Evolutionary conservation across 2,329 filamentous ascomycete species (phyloP).

Genomic region (Aspergillus vadensis): DNA sequence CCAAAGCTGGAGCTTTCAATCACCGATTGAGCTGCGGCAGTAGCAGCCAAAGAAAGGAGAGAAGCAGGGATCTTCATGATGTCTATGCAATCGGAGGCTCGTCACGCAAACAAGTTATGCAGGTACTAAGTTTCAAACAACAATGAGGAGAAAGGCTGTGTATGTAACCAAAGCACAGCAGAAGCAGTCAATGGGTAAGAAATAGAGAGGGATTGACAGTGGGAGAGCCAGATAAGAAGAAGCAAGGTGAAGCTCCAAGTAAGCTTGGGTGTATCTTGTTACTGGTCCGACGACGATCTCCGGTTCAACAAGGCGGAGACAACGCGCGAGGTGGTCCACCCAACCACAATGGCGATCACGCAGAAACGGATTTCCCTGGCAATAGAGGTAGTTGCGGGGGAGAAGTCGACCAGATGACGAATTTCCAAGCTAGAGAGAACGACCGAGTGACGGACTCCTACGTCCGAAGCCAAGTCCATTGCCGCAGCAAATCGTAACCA

Average conservation of each 20-base stretch:
- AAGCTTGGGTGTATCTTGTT: slow-evolving; percentile 10
- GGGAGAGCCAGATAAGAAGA: neutral
- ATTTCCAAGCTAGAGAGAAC: slow-evolving; percentile 48
- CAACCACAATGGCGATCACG: slow-evolving; percentile 53
- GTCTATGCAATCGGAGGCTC: slow-evolving; percentile 20
- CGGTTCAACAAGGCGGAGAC: slow-evolving; percentile 36
- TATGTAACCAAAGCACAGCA: neutral
- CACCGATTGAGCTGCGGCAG: slow-evolving; percentile 64
- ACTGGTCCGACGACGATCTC: slow-evolving; percentile 23
- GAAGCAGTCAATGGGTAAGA: neutral
- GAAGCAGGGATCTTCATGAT: slow-evolving; percentile 47
- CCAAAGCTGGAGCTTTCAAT: slow-evolving; percentile 79
- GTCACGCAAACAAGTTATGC: slow-evolving; percentile 6
- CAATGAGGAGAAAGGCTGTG: neutral
- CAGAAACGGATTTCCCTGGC: slow-evolving; percentile 55
- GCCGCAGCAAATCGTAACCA: neutral
- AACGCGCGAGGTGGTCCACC: slow-evolving; percentile 46
- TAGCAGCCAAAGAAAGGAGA: slow-evolving; percentile 50
- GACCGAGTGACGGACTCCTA: slow-evolving; percentile 50
- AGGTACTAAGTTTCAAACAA: neutral
- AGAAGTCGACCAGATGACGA: slow-evolving; percentile 55
- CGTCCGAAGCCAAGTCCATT: slow-evolving; percentile 44
- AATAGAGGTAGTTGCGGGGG: slow-evolving; percentile 51
- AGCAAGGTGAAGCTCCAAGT: neutral
- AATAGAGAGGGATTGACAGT: neutral